Base-by-base conservation (phyloP, 2,329 filamentous ascomycete genomes). In the Fusarium secorum region DNA sequence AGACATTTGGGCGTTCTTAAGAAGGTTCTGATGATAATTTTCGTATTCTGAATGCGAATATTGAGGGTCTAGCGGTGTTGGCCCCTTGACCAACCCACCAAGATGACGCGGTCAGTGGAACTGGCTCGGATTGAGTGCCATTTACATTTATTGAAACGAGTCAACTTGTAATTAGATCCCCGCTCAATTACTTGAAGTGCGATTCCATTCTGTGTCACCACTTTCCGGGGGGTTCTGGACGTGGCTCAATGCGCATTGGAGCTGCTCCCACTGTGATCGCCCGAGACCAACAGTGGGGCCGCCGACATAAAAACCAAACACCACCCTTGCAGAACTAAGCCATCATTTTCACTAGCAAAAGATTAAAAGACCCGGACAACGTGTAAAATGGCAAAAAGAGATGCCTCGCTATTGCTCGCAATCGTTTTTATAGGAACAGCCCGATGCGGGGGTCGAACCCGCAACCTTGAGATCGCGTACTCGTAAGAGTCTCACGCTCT, bases 401-500 rank as follows among this genome's bases (percentile, higher is more conserved):
- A 55, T 64, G 58, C 63, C 63, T 65, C 52, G 52, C 61, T 35
- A 53, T 44, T 58, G 35, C 42, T 64, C 11, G 59, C 48, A 64
- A 64, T 64, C 58, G 58, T 46, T 41, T 42, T 55, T 4, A 60
- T 67, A 70, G 66, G 66, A 70, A 70, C 32, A 81, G 79, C 79
- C 79, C 79, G 77, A 81, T 79, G 79, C 78, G 79, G 80, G 79
- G 80, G 79, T 85, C 83, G 84, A 86, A 87, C 86, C 84, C 83
- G 83, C 83, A 85, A 82, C 83, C 84, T 86, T 85, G 82, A 86
- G 85, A 85, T 86, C 58, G 73, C 63, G 74, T 68, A 74, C 75
- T 76, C 71, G 13, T 86, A 86, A 86, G 88, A 90, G 88, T 89
- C 88, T 89, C 85, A 89, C 87, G 88, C 88, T 90, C 88, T 90